Base-by-base conservation (phyloP, 371 early-diverging fungal genomes). In the Syncephalastrum racemosum region DNA sequence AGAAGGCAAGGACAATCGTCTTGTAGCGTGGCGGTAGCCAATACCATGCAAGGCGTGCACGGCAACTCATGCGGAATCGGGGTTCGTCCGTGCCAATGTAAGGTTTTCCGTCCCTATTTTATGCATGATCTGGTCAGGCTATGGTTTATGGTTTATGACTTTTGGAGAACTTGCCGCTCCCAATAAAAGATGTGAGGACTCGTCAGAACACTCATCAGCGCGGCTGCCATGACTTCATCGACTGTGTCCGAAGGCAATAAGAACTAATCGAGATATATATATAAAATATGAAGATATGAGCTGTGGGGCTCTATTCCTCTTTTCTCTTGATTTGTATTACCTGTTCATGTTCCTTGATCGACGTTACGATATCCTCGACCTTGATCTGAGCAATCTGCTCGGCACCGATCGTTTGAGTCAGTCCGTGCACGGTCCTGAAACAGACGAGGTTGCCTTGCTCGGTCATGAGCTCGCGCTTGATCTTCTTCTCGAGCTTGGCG, bases 371-470 rank as follows among this genome's bases (percentile, higher is more conserved):
- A 15, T 42, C 51, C 14, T 19, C 8, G 3, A 16, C 44, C 5
- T 55, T 61, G 3, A 39, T 55, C 10, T 55, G 49, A 13, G 46
- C 56, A 36, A 51, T 58, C 1, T 46, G 41, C n/a, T 19, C 50
- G 1, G 25, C 22, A 7, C 42, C 43, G 12, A 31, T 31, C 10
- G 36, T 31, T 39, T 36, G 46, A 22, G 20, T 46, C 36, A 19
- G 25, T 22, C 47, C 16, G 23, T 24, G 18, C n/a, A 45, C 12
- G 18, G 15, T 15, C 51, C 22, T 25, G 56, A 50, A 16, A 41
- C 56, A 62, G 24, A 47, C 52, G 5, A 27, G 23, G n/a, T 62
- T 40, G 10, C 62, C 62, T 40, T 62, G 62, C 7, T 24, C 27
- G 15, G 46, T 40, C 27, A 48, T 53, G 16, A 62, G 47, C n/a